These are phyloP conservation scores for Cystobasidium sp. DNA, from an alignment of 1,284 basidiomycete species.

Conservation along the genomic window DNA sequence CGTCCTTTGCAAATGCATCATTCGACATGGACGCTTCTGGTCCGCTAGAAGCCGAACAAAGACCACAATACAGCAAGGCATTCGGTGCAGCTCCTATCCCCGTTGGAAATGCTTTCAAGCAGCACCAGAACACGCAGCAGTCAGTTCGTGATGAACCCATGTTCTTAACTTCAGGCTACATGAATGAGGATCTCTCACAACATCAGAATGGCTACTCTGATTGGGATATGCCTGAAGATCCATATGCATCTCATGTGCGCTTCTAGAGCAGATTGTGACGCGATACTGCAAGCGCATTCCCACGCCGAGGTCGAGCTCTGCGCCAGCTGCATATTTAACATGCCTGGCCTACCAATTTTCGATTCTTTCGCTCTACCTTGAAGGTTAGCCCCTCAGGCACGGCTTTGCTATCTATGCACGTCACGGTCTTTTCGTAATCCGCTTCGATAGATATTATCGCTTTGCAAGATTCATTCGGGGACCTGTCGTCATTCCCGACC, in stretches of 20 bases:
- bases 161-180: background rate
- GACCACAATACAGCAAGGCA: slow-evolving; percentile 23
- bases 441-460: too few relatives aligned
- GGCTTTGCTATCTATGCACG: too few relatives aligned
- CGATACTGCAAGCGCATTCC: background rate
- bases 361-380: too few relatives aligned
- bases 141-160: background rate
- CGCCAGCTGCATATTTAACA: too few relatives aligned
- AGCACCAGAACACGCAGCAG: background rate
- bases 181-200: background rate
- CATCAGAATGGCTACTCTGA: background rate
- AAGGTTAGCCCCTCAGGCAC: too few relatives aligned
- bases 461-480: too few relatives aligned
- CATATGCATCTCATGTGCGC: background rate
- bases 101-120: background rate
- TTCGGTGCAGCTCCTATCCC: background rate
- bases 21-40: slow-evolving; percentile 49
- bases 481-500: too few relatives aligned
- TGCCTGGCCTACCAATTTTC: too few relatives aligned
- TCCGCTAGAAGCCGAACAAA: slow-evolving; percentile 45
- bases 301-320: too few relatives aligned
- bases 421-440: too few relatives aligned
- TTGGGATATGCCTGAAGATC: slow-evolving; percentile 22
- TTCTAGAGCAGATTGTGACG: background rate
- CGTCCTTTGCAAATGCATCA: slow-evolving; percentile 5